These are phyloP conservation scores for thale cress (Arabidopsis thaliana) DNA, from an alignment of 345 rosid species.

Conservation along the genomic window TAIR10.1 NC_003075.7:14593501-14594000, in stretches of 20 bases:
- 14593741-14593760: slow-evolving; percentile 83
- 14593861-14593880: background rate
- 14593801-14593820: slow-evolving; percentile 90
- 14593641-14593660: slow-evolving; percentile 72
- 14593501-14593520: slow-evolving; percentile 70
- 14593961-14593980: slow-evolving; percentile 80
- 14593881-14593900: background rate
- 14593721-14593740: slow-evolving; percentile 68
- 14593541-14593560: slow-evolving; percentile 46
- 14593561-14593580: slow-evolving; percentile 5
- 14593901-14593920: background rate
- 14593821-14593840: slow-evolving; percentile 66
- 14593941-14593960: slow-evolving; percentile 90
- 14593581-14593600: background rate
- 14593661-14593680: slow-evolving; percentile 70
- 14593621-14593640: slow-evolving; percentile 89
- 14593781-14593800: slow-evolving; percentile 91
- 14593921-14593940: slow-evolving; percentile 52
- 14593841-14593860: slow-evolving; percentile 71
- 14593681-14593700: slow-evolving; percentile 83
- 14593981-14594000: slow-evolving; percentile 79
- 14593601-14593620: background rate
- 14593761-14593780: slow-evolving; percentile 84
- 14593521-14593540: slow-evolving; percentile 75
- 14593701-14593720: slow-evolving; percentile 88